Evolutionary conservation across 1,139 yeast species (phyloP), one percentile per base, ranked within the genome.

Genomic region (Debaryomyces sp.): DNA sequence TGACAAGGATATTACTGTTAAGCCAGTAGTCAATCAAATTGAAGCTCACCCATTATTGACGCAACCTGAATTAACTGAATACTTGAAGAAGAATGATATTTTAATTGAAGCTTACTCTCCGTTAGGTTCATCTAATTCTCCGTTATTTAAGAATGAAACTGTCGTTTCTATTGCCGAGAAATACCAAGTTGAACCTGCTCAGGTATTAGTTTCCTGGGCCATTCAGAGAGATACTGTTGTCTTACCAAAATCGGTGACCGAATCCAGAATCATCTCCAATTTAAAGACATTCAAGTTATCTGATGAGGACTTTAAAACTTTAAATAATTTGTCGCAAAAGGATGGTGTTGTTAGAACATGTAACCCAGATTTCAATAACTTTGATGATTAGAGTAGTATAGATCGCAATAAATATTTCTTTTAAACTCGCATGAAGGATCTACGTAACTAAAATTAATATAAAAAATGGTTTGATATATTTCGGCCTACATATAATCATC

Each of bases 21-120:
- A 73, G 15, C 96, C 96, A 26, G 43, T 6, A 4, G 75, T 73
- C n/a, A 75, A 82, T 58, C 88, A 84, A 63, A 68, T 83, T 49
- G 88, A 84, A 63, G 66, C 80, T 40, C 87, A 84, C 56, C 87
- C 87, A 44, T 77, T 71, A 47, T 67, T 82, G 54, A 82, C 85
- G 23, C 86, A 82, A 58, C 62, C 66, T 10, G 79, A 78, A 39
- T 63, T 84, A 51, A 67, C 70, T 45, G 66, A 75, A 18, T 82
- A 62, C 60, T 69, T 77, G 55, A 66, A 68, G 48, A 59, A 68
- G 7, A 65, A 82, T 49, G 71, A 70, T 13, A 79, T 83, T 50
- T 52, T 67, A 30, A 61, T 82, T 37, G 79, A 77, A 47, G 85
- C 87, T 8, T 83, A 79, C 60, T 81, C 87, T 15, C 87, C 88